These are phyloP conservation scores for Boletus vermiculosoides DNA, from an alignment of 768 basidiomycete species.

Conservation along the genomic window DNA sequence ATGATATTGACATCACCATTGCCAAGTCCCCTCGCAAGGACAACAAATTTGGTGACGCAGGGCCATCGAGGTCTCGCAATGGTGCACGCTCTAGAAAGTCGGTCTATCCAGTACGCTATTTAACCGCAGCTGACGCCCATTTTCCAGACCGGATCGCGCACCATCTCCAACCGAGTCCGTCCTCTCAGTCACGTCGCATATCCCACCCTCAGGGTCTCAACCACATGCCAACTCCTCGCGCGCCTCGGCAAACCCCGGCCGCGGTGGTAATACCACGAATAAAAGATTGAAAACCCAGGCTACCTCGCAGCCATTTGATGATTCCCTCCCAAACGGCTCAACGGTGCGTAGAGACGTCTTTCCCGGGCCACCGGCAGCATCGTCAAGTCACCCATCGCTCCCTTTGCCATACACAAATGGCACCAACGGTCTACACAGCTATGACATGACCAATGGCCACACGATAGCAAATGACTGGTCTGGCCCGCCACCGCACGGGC, in stretches of 20 bases:
- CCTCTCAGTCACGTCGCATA: slow-evolving; percentile 68
- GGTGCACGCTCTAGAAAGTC: slow-evolving; percentile 62
- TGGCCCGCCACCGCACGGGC: slow-evolving; percentile 47
- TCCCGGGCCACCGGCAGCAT: slow-evolving; percentile 50
- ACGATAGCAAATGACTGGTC: slow-evolving; percentile 47
- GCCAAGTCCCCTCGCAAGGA: slow-evolving; percentile 66
- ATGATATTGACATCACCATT: slow-evolving; percentile 54
- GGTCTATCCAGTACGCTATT: slow-evolving; percentile 21
- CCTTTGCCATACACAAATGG: slow-evolving; percentile 42
- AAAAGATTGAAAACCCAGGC: slow-evolving; percentile 45
- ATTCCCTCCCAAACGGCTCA: slow-evolving; percentile 41
- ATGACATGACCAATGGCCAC: slow-evolving; percentile 38
- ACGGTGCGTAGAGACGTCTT: slow-evolving; percentile 42
- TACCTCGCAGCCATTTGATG: slow-evolving; percentile 39
- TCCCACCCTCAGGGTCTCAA: slow-evolving; percentile 40
- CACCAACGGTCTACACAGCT: slow-evolving; percentile 38
- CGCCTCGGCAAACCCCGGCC: slow-evolving; percentile 31
- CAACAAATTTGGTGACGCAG: slow-evolving; percentile 41
- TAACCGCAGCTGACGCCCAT: background rate
- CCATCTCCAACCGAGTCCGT: slow-evolving; percentile 73
- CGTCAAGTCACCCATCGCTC: slow-evolving; percentile 53
- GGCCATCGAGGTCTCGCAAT: slow-evolving; percentile 46
- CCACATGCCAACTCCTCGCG: slow-evolving; percentile 28
- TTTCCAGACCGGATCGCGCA: slow-evolving; percentile 56
- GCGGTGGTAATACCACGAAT: slow-evolving; percentile 32